Evolutionary conservation across 345 rosid species (phyloP).

Genomic region (Arabidopsis thaliana): TAIR10.1 NC_003076.8:1260501-1261000

Average conservation of each 20-base stretch:
- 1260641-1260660: constrained; percentile 90
- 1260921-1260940: constrained; percentile 59
- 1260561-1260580: constrained; percentile 60
- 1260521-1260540: constrained; percentile 63
- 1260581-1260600: constrained; percentile 58
- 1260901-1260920: constrained; percentile 94
- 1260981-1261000: constrained; percentile 59
- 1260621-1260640: constrained; percentile 69
- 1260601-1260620: constrained; percentile 70
- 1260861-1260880: constrained; percentile 98
- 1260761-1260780: constrained; percentile 94
- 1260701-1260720: constrained; percentile 83
- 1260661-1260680: constrained; percentile 73
- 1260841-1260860: constrained; percentile 96
- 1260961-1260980: constrained; percentile 37
- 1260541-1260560: constrained; percentile 68
- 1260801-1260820: constrained; percentile 67
- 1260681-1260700: constrained; percentile 62
- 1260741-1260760: constrained; percentile 98
- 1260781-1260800: constrained; percentile 78
- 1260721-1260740: constrained; percentile 91
- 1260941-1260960: constrained; percentile 57
- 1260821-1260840: constrained; percentile 68
- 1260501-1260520: constrained; percentile 86
- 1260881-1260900: constrained; percentile 97